Percentiles rank a stretch among this genome's conserved stretches.
Evolutionary conservation across 75 land plant genomes (phyloP).

Genomic region (Cupressus sempervirens): DNA sequence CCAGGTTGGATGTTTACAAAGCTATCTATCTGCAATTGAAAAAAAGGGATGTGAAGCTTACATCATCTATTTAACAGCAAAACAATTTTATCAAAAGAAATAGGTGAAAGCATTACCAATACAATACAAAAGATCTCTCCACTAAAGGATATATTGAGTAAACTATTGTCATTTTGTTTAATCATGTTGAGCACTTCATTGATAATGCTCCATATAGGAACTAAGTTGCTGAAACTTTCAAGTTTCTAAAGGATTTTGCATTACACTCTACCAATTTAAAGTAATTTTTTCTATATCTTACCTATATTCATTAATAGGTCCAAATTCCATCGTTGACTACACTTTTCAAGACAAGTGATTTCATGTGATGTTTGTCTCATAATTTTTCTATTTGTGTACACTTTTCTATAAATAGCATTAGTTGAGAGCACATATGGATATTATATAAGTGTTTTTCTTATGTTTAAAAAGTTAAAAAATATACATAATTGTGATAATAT

Average conservation of each 20-base stretch:
- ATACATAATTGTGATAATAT: too few species aligned
- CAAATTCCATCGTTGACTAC: too few species aligned
- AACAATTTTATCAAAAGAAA: neutral
- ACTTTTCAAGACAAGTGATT: too few species aligned
- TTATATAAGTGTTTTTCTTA: too few species aligned
- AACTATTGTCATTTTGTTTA: neutral
- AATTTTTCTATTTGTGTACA: too few species aligned
- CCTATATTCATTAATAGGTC: neutral
- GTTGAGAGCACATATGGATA: too few species aligned
- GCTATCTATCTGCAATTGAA: slow-evolving; percentile 39
- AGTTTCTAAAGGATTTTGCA: neutral
- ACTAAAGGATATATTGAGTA: neutral
- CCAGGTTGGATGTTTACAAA: slow-evolving; percentile 69
- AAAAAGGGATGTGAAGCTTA: neutral
- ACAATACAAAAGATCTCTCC: neutral
- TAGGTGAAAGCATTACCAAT: neutral
- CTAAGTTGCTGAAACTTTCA: neutral
- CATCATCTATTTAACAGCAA: neutral
- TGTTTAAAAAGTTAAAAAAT: too few species aligned
- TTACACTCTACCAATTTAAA: neutral
- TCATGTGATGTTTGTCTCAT: too few species aligned
- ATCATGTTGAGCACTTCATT: neutral
- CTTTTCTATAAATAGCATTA: too few species aligned
- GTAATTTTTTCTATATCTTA: neutral
- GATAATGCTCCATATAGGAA: too few species aligned